A percentile compares a stretch with the other conserved stretches of the same genome.
phyloP scores from a whole-genome alignment of 2,329 filamentous ascomycete species.

The Diaporthe sp. region DNA sequence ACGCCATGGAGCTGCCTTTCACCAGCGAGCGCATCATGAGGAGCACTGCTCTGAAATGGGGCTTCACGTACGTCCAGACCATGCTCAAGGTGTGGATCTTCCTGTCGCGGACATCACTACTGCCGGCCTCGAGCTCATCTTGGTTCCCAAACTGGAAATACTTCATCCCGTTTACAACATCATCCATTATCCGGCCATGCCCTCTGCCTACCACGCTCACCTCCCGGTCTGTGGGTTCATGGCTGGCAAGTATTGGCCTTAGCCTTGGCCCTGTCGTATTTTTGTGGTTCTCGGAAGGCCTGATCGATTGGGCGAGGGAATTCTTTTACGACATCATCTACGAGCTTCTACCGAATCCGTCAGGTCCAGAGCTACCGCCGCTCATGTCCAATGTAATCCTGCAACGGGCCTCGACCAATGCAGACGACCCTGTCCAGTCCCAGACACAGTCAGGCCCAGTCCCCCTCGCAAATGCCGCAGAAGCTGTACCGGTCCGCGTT shows the following conservation, averaged over 20 bases:
- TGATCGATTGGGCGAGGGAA: conserved; percentile 43
- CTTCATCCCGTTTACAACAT: conserved; percentile 68
- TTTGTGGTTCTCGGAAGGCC: conserved; percentile 55
- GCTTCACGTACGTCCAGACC: conserved; percentile 56
- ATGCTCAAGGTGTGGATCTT: conserved; percentile 68
- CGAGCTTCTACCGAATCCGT: conserved; percentile 34
- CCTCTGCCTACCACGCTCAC: conserved; percentile 57
- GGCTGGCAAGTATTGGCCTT: conserved; percentile 58
- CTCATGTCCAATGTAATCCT: conserved; percentile 7
- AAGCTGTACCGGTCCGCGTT: conserved; percentile 14
- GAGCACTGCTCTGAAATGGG: conserved; percentile 32
- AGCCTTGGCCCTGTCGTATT: conserved; percentile 62
- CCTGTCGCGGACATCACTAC: conserved; percentile 65
- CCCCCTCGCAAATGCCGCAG: background rate
- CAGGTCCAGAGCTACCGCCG: conserved; percentile 23
- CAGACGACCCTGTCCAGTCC: conserved; percentile 23
- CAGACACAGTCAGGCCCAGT: conserved; percentile 22
- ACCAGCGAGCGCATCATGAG: conserved; percentile 24
- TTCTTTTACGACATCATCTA: conserved; percentile 31
- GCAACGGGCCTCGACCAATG: conserved; percentile 14
- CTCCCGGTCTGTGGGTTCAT: conserved; percentile 56
- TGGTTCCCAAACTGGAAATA: conserved; percentile 62
- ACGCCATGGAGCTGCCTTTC: conserved; percentile 42
- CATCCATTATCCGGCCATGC: conserved; percentile 65
- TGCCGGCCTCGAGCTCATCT: conserved; percentile 54